Evolutionary conservation across 257 asterid species (phyloP).

Genomic region (Plectranthus barbatus): DNA sequence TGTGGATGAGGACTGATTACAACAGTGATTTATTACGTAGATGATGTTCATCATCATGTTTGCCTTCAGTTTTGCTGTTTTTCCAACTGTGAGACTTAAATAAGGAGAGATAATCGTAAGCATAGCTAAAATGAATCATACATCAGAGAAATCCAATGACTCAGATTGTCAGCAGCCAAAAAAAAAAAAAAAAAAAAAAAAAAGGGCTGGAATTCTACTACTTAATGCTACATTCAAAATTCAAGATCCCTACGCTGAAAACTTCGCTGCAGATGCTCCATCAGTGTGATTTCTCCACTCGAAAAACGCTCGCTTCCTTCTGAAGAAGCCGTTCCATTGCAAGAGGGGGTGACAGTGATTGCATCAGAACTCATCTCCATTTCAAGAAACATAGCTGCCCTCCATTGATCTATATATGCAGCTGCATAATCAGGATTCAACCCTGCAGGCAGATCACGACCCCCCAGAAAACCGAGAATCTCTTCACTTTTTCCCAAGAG

Average conservation of each 20-base stretch:
- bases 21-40: no score
- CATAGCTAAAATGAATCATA: no score
- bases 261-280: background rate
- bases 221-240: background rate
- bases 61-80: no score
- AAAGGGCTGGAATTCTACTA: background rate
- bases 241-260: background rate
- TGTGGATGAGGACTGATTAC: no score
- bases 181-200: background rate
- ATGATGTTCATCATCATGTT: no score
- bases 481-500: slow-evolving; percentile 34
- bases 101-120: no score
- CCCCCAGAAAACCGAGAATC: slow-evolving; percentile 21
- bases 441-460: slow-evolving; percentile 14
- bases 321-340: background rate
- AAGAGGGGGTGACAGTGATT: background rate
- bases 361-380: background rate
- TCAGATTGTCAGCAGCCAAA: no score
- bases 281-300: background rate
- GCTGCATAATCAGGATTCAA: slow-evolving; percentile 15
- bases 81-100: no score
- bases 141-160: no score
- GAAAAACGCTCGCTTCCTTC: background rate
- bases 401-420: slow-evolving; percentile 16
- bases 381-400: no score